Base-by-base conservation (phyloP, 2,329 filamentous ascomycete species). In the Apiospora pterosperma region DNA sequence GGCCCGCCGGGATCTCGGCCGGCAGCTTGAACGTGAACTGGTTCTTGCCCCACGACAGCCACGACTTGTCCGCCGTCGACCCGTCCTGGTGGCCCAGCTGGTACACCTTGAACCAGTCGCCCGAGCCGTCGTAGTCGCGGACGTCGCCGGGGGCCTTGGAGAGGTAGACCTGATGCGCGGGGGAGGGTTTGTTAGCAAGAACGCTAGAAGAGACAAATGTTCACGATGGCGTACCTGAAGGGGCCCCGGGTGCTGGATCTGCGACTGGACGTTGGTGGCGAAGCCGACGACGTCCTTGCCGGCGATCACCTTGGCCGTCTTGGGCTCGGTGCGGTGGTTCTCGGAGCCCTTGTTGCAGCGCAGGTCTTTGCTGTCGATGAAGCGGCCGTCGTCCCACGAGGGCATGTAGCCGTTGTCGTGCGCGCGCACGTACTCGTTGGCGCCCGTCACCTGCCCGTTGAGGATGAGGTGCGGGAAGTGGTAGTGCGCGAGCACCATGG, bases 81-180 rank as follows among this genome's bases (percentile, higher is more conserved):
- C 60, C 60, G 16, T 34, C 36, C 23, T 28, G 28, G 38, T 42
- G 36, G 60, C 36, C 39, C 16, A 42, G 36, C 38, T 62, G 60
- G 60, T 70, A 79, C 70, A 79, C 74, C 69, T 78, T 78, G 66
- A 79, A 79, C 77, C 77, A 80, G n/a, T 77, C 74, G 28, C 77
- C 80, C 16, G 77, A 77, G 66, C 81, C 78, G 69, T 83, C 81
- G 71, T 83, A 83, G 41, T 73, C 72, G 66, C 73, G 74, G 41
- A 81, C 80, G 59, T 76, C 74, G 63, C 75, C 74, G 34, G 81
- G 78, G 28, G 60, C 60, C n/a, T 42, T 41, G 39, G 60, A 62
- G 14, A 62, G 19, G 60, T 62, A 42, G 60, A 62, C 19, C 60
- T 41, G 21, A 19, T 10, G n/a, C 0, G 19, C 10, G 21, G 25